Conservation (phyloP, 306 rosid species). For the Carpinus fangiana region DNA sequence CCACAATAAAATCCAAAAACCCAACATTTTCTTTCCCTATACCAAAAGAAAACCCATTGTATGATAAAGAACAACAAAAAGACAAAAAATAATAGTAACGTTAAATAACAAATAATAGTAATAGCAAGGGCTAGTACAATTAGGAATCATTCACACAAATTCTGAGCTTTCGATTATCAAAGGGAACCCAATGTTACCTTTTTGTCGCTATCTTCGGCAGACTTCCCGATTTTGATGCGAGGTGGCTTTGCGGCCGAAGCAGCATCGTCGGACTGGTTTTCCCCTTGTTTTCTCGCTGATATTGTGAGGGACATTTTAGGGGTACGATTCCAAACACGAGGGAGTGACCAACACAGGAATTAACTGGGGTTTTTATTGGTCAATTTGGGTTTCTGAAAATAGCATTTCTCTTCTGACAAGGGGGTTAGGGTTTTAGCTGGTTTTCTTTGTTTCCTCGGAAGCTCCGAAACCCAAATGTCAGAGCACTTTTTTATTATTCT, state of each 20-base stretch:
- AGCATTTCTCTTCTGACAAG: too few relatives aligned
- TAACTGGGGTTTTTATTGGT: slow-evolving; percentile 30
- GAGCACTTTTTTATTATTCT: not conserved
- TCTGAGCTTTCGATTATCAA: not conserved
- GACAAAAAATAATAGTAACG: not conserved
- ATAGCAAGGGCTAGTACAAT: not conserved
- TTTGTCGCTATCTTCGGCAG: slow-evolving; percentile 71
- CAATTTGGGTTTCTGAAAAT: too few relatives aligned
- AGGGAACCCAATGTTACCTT: slow-evolving; percentile 41
- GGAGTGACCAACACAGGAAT: not conserved
- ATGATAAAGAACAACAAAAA: not conserved
- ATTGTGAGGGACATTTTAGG: slow-evolving; percentile 41
- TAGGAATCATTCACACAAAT: slow-evolving; percentile 25
- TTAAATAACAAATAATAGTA: not conserved
- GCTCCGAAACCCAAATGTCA: not conserved
- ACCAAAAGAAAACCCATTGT: not conserved
- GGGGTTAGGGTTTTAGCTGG: slow-evolving; percentile 17
- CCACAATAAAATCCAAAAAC: not conserved
- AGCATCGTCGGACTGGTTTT: slow-evolving; percentile 59
- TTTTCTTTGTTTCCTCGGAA: not conserved
- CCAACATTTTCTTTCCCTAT: not conserved
- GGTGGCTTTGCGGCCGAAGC: slow-evolving; percentile 57
- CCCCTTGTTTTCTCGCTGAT: slow-evolving; percentile 58
- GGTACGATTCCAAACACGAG: not conserved
- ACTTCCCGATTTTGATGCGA: slow-evolving; percentile 56